Conservation (phyloP, 2,329 filamentous ascomycete genomes). For the Verticillium nonalfalfae region DNA sequence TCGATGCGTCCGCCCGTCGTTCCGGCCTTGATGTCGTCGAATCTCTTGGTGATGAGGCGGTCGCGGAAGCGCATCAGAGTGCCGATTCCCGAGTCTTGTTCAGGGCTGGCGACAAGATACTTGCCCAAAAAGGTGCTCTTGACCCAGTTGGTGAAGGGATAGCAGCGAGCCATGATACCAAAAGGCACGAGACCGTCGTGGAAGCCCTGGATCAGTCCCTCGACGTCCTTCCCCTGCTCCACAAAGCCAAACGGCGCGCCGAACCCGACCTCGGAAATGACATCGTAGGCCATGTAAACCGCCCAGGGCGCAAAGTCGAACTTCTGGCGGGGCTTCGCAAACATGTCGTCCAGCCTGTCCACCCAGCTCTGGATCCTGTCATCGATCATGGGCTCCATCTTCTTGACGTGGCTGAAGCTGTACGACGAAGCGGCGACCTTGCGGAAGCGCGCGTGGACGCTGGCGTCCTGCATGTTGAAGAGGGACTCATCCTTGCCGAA, state of each 20-base stretch:
- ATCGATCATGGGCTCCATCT: constrained; percentile 52
- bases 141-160: constrained; percentile 48
- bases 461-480: constrained; percentile 51
- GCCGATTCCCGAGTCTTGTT: constrained; percentile 47
- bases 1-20: constrained; percentile 38
- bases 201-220: constrained; percentile 46
- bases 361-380: constrained; percentile 43
- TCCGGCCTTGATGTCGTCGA: constrained; percentile 37
- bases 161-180: constrained; percentile 42
- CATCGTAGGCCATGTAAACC: constrained; percentile 50
- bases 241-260: constrained; percentile 51
- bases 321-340: constrained; percentile 32
- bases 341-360: constrained; percentile 35
- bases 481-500: constrained; percentile 49
- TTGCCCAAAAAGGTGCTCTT: constrained; percentile 45
- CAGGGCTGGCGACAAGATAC: constrained; percentile 45
- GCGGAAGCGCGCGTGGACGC: constrained; percentile 42
- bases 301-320: constrained; percentile 53
- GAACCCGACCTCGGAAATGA: constrained; percentile 50
- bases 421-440: constrained; percentile 50
- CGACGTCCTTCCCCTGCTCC: constrained; percentile 42
- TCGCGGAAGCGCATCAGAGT: constrained; percentile 53
- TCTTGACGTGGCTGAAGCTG: constrained; percentile 49
- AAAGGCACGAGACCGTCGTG: constrained; percentile 45
- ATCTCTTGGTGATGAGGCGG: constrained; percentile 39